phyloP scores from a whole-genome alignment of 805 yeast genomes.

The Saccharomycopsis sp. region DNA sequence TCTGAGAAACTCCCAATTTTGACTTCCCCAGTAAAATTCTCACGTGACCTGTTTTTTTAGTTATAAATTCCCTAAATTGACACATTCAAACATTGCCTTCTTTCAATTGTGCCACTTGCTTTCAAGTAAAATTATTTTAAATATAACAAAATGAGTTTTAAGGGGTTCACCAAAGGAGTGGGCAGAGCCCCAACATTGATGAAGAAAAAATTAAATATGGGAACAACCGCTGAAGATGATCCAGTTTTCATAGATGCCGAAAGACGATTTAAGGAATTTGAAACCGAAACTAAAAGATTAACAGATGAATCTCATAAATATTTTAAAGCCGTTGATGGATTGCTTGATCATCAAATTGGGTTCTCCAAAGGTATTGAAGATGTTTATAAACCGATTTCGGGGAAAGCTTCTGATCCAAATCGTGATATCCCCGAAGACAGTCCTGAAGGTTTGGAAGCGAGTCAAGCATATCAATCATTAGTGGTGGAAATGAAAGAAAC shows the following conservation, averaged over 20 bases:
- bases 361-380: conserved; percentile 92
- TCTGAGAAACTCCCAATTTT: no score
- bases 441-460: conserved; percentile 92
- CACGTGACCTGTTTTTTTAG: no score
- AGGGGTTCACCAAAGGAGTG: conserved; percentile 73
- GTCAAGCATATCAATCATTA: conserved; percentile 81
- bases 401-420: conserved; percentile 83
- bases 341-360: conserved; percentile 95
- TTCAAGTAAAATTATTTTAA: no score
- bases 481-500: conserved; percentile 79
- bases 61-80: no score
- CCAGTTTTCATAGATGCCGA: conserved; percentile 93
- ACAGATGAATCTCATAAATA: conserved; percentile 87
- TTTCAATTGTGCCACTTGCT: no score
- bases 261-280: conserved; percentile 88
- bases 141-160: no score
- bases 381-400: conserved; percentile 91
- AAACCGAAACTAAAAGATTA: conserved; percentile 77
- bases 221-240: conserved; percentile 53
- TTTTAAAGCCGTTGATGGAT: conserved; percentile 83
- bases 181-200: conserved; percentile 85
- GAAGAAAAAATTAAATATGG: conserved; percentile 88
- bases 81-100: no score
- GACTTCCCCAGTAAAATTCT: no score
- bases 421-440: conserved; percentile 77